Conservation (phyloP, 2,329 filamentous ascomycete species). For the Xenosphaeropsis pyriputrescens region DNA sequence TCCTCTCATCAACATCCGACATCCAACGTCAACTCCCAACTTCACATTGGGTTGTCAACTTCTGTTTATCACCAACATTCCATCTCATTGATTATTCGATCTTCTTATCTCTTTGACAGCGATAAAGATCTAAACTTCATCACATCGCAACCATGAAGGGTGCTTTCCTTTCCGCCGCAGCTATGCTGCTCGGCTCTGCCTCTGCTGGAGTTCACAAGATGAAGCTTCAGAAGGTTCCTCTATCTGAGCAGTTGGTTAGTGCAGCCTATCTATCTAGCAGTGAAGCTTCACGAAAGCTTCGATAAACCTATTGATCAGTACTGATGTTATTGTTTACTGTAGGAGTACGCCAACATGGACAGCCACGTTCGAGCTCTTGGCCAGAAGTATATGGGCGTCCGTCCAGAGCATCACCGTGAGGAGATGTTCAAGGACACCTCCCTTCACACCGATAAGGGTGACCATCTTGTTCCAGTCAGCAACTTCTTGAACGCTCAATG, state of each 20-base stretch:
- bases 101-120: constrained; percentile 12
- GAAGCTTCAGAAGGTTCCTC: constrained; percentile 92
- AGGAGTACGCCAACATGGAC: constrained; percentile 69
- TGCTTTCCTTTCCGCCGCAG: constrained; percentile 55
- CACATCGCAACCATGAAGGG: constrained; percentile 57
- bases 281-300: constrained; percentile 3
- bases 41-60: too few relatives aligned
- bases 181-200: constrained; percentile 68
- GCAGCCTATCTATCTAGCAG: constrained; percentile 1
- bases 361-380: constrained; percentile 69
- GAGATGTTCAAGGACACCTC: constrained; percentile 68
- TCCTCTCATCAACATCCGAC: too few relatives aligned
- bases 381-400: constrained; percentile 91
- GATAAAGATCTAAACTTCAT: constrained; percentile 4
- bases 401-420: constrained; percentile 53
- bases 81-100: too few relatives aligned
- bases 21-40: too few relatives aligned
- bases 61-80: too few relatives aligned
- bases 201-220: constrained; percentile 86
- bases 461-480: constrained; percentile 74
- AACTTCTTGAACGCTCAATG: constrained; percentile 99
- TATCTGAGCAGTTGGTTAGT: constrained; percentile 83
- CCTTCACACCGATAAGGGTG: constrained; percentile 44
- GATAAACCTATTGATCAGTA: too few relatives aligned
- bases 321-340: background rate